phyloP scores from a whole-genome alignment of 768 basidiomycete species.

The Trametopsis cervina region DNA sequence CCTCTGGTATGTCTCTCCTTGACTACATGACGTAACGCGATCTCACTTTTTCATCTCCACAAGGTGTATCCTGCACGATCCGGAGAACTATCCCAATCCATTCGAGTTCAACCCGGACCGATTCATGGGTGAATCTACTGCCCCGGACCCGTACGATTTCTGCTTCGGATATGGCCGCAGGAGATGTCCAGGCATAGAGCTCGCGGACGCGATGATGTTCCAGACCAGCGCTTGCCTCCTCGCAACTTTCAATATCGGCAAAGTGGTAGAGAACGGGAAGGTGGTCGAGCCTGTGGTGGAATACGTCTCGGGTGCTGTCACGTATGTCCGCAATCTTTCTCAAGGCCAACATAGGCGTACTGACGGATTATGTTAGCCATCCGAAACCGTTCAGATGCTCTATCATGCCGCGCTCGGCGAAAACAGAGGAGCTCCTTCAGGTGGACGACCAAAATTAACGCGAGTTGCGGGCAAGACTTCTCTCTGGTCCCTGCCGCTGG shows the following conservation, averaged over 20 bases:
- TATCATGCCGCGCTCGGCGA: constrained; percentile 5
- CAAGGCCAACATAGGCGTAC: background rate
- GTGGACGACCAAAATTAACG: too few species aligned
- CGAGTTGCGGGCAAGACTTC: too few species aligned
- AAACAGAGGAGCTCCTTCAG: background rate
- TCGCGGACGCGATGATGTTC: constrained; percentile 26
- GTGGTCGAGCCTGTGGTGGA: constrained; percentile 21
- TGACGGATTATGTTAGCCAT: background rate
- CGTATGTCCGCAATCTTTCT: constrained; percentile 15
- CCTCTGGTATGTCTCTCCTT: constrained; percentile 22
- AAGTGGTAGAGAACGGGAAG: constrained; percentile 21
- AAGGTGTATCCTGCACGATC: constrained; percentile 24
- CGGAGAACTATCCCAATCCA: constrained; percentile 26
- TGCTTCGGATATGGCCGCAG: constrained; percentile 28
- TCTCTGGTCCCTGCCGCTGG: too few species aligned
- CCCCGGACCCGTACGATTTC: constrained; percentile 18
- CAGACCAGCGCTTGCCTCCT: constrained; percentile 23
- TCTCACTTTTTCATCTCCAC: background rate
- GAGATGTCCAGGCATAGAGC: constrained; percentile 14
- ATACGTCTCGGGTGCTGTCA: constrained; percentile 20
- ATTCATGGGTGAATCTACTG: constrained; percentile 17
- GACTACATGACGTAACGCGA: background rate
- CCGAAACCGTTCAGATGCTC: constrained; percentile 13
- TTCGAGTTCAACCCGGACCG: constrained; percentile 28
- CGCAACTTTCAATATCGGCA: constrained; percentile 23